phyloP scores from a whole-genome alignment of 768 basidiomycete species.

The Tulasnella sp. region DNA sequence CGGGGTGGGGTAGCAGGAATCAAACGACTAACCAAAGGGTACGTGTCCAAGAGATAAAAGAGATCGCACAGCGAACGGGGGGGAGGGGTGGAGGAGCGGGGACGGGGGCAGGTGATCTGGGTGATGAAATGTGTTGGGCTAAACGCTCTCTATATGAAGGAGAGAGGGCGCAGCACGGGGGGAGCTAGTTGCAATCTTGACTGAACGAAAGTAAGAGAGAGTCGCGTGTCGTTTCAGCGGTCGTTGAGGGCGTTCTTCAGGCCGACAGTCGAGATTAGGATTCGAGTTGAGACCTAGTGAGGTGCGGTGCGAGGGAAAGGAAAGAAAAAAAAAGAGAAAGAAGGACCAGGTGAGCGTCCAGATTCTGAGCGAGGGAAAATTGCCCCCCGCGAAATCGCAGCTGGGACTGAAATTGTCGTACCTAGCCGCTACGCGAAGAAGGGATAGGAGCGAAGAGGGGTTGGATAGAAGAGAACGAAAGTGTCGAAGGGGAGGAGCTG shows the following conservation, averaged over 20 bases:
- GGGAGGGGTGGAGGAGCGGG: not conserved
- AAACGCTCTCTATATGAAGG: constrained; percentile 3
- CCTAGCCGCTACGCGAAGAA: not conserved
- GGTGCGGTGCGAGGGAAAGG: not conserved
- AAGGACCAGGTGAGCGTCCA: not conserved
- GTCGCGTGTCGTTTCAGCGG: constrained; percentile 7
- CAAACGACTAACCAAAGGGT: not conserved
- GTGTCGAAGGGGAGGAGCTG: not conserved
- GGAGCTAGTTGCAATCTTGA: not conserved
- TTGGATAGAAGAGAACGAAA: constrained; percentile 4
- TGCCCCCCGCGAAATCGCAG: constrained; percentile 2
- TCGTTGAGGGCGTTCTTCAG: not conserved
- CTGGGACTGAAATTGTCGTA: constrained; percentile 5
- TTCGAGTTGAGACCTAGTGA: not conserved
- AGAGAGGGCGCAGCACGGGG: not conserved
- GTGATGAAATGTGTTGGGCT: not conserved
- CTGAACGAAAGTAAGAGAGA: not conserved
- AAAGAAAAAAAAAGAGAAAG: too few species aligned
- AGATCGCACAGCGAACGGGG: constrained; percentile 15
- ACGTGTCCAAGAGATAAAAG: not conserved
- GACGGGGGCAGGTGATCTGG: not conserved
- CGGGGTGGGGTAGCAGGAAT: not conserved
- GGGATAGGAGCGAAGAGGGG: not conserved
- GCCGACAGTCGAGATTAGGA: constrained; percentile 5
- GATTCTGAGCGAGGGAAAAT: not conserved